A percentile compares a stretch with the other conserved stretches of the same genome.
These are phyloP conservation scores for Schwanniomyces sp. DNA, from an alignment of 805 yeast species.

Conservation along the genomic window DNA sequence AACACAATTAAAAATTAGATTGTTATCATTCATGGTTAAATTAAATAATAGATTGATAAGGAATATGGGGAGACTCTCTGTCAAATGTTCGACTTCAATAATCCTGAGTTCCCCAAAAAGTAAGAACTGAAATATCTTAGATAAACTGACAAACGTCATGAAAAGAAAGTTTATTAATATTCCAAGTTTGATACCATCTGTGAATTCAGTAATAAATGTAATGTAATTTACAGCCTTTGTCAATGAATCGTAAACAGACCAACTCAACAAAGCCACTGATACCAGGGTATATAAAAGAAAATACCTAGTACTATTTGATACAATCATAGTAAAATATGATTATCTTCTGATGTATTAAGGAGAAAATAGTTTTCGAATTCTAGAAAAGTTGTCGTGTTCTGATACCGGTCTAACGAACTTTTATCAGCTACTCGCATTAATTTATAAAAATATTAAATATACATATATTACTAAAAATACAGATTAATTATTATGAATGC, in stretches of 20 bases:
- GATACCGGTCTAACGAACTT: background rate
- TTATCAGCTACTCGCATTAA: background rate
- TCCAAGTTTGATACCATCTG: conserved; percentile 29
- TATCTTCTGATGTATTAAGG: background rate
- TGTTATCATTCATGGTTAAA: conserved; percentile 65
- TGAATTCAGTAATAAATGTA: conserved; percentile 25
- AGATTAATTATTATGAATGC: conserved; percentile 3
- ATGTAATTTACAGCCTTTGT: conserved; percentile 18
- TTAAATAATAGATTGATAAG: conserved; percentile 53
- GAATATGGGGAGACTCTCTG: conserved; percentile 35
- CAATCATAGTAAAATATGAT: conserved; percentile 4
- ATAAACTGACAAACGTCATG: conserved; percentile 17
- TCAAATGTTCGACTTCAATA: conserved; percentile 69
- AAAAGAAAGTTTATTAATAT: conserved; percentile 26
- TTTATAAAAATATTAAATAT: background rate
- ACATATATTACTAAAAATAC: conserved; percentile 1
- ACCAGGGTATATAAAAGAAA: conserved; percentile 17
- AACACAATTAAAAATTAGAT: conserved; percentile 52
- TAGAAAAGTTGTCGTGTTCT: background rate
- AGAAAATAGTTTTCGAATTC: conserved; percentile 1
- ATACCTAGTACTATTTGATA: conserved; percentile 13
- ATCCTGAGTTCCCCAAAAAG: conserved; percentile 75
- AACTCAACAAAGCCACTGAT: conserved; percentile 17
- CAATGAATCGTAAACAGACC: conserved; percentile 22
- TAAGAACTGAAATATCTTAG: conserved; percentile 47